These are phyloP conservation scores for Thalassiosira livingstoniorum DNA, from an alignment of 352 stramenopile species.

Conservation along the genomic window DNA sequence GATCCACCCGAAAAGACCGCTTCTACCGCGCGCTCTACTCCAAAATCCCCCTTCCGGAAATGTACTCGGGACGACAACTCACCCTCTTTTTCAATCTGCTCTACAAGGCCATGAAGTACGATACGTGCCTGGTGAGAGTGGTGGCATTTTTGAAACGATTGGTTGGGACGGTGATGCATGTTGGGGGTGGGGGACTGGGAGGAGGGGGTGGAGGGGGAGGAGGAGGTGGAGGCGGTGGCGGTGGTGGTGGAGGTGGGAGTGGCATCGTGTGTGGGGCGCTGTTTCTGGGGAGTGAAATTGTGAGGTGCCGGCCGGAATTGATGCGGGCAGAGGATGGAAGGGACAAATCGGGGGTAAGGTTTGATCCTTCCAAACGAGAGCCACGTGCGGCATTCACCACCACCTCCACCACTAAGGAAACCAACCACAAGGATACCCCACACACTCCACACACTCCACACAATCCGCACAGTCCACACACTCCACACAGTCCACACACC, in stretches of 20 bases:
- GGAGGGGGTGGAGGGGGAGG: slow-evolving; percentile 91
- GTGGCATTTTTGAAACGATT: slow-evolving; percentile 94
- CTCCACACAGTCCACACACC: slow-evolving; percentile 91
- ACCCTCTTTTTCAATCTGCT: slow-evolving; percentile 98
- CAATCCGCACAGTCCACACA: slow-evolving; percentile 93
- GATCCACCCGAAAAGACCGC: slow-evolving; percentile 89
- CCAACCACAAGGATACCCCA: too few species aligned
- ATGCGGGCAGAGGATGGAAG: slow-evolving; percentile 41
- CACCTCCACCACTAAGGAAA: slow-evolving; percentile 22
- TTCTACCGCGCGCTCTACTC: slow-evolving; percentile 98
- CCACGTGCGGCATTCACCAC: slow-evolving; percentile 68
- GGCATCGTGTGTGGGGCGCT: slow-evolving; percentile 92
- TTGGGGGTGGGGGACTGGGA: slow-evolving; percentile 90
- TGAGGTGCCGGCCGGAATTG: slow-evolving; percentile 81
- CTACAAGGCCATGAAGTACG: slow-evolving; percentile 96
- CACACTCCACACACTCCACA: too few species aligned
- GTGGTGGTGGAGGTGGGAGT: too few species aligned
- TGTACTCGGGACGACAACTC: slow-evolving; percentile 92
- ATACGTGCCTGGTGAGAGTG: slow-evolving; percentile 88
- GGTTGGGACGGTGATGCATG: slow-evolving; percentile 77
- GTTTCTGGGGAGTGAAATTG: slow-evolving; percentile 95
- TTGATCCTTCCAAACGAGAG: slow-evolving; percentile 83
- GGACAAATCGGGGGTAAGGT: slow-evolving; percentile 43
- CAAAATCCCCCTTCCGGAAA: slow-evolving; percentile 91
- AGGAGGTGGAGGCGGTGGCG: slow-evolving; percentile 90